Conservation (phyloP, 2,329 filamentous ascomycete genomes). For the Atkinsonella hypoxylon region DNA sequence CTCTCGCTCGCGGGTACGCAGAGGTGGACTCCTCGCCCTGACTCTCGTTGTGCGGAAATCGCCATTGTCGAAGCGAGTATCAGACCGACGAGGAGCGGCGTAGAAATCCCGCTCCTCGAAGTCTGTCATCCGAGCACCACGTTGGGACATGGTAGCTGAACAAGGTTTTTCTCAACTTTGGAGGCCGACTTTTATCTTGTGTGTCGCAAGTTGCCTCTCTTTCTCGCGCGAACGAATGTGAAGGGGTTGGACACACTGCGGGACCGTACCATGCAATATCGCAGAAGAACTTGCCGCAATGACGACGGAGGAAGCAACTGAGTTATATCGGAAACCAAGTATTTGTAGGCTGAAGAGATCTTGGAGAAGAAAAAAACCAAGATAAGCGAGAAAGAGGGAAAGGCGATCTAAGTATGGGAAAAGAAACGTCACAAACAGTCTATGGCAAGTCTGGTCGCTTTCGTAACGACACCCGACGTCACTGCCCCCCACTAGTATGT, state of each 20-base stretch:
- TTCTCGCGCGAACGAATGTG: not conserved
- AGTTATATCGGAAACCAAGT: not conserved
- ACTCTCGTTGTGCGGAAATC: conserved; percentile 16
- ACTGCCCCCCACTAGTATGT: not conserved
- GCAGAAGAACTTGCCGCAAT: not conserved
- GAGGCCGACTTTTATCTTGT: not conserved
- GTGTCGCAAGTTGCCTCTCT: not conserved
- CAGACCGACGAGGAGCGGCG: conserved; percentile 22
- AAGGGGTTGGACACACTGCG: not conserved
- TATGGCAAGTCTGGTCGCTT: not conserved
- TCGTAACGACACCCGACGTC: not conserved
- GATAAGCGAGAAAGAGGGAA: too few relatives aligned
- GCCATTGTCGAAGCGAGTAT: conserved; percentile 13
- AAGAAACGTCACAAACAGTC: not conserved
- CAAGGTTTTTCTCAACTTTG: not conserved
- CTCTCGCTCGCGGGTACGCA: conserved; percentile 25
- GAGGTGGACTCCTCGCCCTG: conserved; percentile 15
- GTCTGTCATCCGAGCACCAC: conserved; percentile 19
- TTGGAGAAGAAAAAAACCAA: not conserved
- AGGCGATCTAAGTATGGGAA: not conserved
- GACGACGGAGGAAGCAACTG: not conserved
- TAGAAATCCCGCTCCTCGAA: conserved; percentile 36
- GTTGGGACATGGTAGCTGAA: conserved; percentile 10
- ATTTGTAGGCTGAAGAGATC: not conserved
- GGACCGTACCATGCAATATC: not conserved